Evolutionary conservation across 228 moss, liverwort and hornwort genomes (phyloP), one percentile per base, ranked within the genome.

Genomic region (Sphagnum fallax): DNA sequence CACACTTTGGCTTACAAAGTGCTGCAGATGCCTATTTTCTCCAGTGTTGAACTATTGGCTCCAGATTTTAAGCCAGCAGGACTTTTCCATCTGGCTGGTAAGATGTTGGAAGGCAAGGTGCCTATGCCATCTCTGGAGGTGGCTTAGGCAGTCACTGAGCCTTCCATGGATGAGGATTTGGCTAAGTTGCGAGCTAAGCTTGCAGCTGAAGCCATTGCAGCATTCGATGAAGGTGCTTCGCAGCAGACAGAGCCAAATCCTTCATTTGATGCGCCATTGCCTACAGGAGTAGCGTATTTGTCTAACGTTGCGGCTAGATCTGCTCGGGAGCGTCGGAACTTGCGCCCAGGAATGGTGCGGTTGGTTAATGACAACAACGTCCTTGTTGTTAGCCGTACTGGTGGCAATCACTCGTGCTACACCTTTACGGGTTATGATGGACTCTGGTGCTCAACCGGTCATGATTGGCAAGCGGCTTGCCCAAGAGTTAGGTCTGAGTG

Each of bases 391-490:
- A 10, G 14, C 49, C 48, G 53, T 47, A 72, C 18, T 15, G 70
- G 47, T 14, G 16, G 62, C 10, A 53, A 13, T 51, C 13, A 73
- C 51, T 51, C 16, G 67, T 62, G 48, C 48, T 18, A 64, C 62
- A 9, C 55, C 63, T 57, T 9, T 63, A 11, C 9, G 49, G 3
- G 69, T 69, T 53, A 58, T 65, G 48, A 11, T 75, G 53, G 63
- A 75, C 52, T 49, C 47, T 12, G 49, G 64, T 2, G 75, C 52
- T 69, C 49, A 69, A 52, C 70, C 15, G 16, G 69, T 69, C 2
- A 64, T 75, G 64, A 65, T 75, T 70, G 66, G 63, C 57, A 59
- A 64, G 15, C 52, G 52, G 1, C 53, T 75, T 32, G 63, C 53
- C 6, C 11, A 75, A 4, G 47, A 63, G 5, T n/a, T 69, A 6